Evolutionary conservation across 768 basidiomycete genomes (phyloP), one percentile per base, ranked within the genome.

Genomic region (Lactarius deliciosus): DNA sequence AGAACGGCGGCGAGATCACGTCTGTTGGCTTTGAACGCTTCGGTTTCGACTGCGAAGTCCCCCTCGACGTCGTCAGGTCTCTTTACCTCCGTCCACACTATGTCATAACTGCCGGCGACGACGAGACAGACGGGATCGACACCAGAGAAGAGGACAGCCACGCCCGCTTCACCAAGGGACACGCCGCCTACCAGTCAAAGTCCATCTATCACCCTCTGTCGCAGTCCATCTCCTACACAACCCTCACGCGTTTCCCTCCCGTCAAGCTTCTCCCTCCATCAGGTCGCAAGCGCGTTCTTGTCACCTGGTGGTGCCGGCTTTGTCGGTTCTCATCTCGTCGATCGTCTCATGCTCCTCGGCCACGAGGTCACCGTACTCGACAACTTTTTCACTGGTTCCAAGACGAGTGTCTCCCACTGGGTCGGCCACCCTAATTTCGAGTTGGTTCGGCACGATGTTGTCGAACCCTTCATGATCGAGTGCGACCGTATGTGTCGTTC

Each of bases 251-350:
- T 54, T 99, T 95, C 77, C 92, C 95, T 11, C 94, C 96, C 4
- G 96, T 99, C 67, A 92, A 86, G 73, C 86, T 95, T 57, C 86
- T 99, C 57, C 77, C 92, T 11, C 86, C 91, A 25, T 81, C 86
- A 2, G 76, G 80, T 68, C 86, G 94, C 73, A 97, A 96, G 79
- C 90, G 96, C 66, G 80, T 98, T 72, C 86, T 99, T 47, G 90
- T 98, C 72, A 98, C 96, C 96, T 25, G 96, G 96, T 65, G 96
- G 97, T 50, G 97, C 96, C 43, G 97, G 97, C n/a, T 99, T 99
- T 77, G 96, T 99, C 66, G 97, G 97, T 18, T 96, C 94, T 38
- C 97, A 99, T 79, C 87, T 99, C 57, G 92, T 99, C 61, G 97
- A 99, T 80, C 86, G 97, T 58, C 86, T 98, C 69, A 96, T 99